A percentile compares a stretch with the other conserved stretches of the same genome.
These are phyloP conservation scores for Umbelopsis sp. DNA, from an alignment of 192 early-diverging fungal genomes.

Conservation along the genomic window DNA sequence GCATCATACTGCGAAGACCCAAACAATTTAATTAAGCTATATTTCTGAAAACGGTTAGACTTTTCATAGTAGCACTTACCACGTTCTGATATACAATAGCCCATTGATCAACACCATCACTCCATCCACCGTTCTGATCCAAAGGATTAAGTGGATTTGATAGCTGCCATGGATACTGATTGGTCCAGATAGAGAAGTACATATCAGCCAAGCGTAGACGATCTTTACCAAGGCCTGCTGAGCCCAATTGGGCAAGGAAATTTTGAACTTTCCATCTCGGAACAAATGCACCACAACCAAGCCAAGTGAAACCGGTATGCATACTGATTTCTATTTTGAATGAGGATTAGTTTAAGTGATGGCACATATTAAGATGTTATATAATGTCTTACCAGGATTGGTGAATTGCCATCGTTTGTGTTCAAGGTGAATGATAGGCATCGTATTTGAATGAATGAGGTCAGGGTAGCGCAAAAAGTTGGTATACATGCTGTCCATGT, in stretches of 20 bases:
- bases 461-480: slow-evolving; percentile 55
- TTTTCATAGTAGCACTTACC: not conserved
- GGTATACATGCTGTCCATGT: slow-evolving; percentile 57
- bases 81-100: slow-evolving; percentile 42
- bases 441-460: slow-evolving; percentile 55
- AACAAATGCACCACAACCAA: slow-evolving; percentile 52
- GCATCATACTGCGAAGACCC: slow-evolving; percentile 48
- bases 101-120: slow-evolving; percentile 50
- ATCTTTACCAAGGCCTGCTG: slow-evolving; percentile 47
- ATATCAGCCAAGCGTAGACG: slow-evolving; percentile 47
- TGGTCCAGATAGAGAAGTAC: slow-evolving; percentile 63
- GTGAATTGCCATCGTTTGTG: slow-evolving; percentile 55
- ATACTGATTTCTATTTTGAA: slow-evolving; percentile 40
- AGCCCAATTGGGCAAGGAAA: slow-evolving; percentile 53
- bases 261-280: slow-evolving; percentile 50
- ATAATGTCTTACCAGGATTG: slow-evolving; percentile 42
- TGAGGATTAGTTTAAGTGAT: not conserved
- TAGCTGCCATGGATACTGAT: slow-evolving; percentile 60
- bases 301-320: slow-evolving; percentile 57
- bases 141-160: slow-evolving; percentile 47
- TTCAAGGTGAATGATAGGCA: slow-evolving; percentile 50
- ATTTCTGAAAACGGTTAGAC: not conserved
- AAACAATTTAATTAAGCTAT: not conserved
- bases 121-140: slow-evolving; percentile 45
- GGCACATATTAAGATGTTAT: not conserved